These are phyloP conservation scores for Lyophyllum semitale DNA, from an alignment of 768 basidiomycete genomes.

Conservation along the genomic window DNA sequence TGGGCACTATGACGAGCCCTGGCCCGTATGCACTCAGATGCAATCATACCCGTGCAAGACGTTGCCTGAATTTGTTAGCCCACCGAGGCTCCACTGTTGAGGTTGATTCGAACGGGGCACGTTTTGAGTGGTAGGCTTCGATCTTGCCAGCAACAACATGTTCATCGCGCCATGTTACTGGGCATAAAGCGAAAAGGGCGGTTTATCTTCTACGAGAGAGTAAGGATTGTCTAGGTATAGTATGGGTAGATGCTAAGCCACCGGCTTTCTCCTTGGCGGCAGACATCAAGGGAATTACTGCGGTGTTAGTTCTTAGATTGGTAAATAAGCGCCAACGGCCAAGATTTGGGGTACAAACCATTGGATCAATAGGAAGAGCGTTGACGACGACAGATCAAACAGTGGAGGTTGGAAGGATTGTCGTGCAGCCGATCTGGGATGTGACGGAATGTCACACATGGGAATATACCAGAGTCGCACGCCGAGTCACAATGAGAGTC, in stretches of 20 bases:
- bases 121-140: not conserved
- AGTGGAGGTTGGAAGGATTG: not conserved
- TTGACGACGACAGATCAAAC: not conserved
- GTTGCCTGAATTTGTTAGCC: not conserved
- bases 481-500: too few relatives aligned
- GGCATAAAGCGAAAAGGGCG: not conserved
- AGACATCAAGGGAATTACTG: conserved; percentile 5
- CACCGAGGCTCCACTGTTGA: not conserved
- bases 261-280: not conserved
- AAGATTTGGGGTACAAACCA: conserved; percentile 1
- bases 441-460: too few relatives aligned
- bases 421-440: not conserved
- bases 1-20: too few relatives aligned
- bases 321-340: not conserved
- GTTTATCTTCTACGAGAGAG: not conserved
- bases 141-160: not conserved
- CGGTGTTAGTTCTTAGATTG: not conserved
- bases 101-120: not conserved
- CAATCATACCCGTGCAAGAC: too few relatives aligned
- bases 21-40: too few relatives aligned
- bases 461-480: too few relatives aligned
- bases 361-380: not conserved
- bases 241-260: too few relatives aligned
- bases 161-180: not conserved
- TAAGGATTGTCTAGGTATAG: too few relatives aligned